These are phyloP conservation scores for Citrus sp. DNA, from an alignment of 345 rosid genomes.

Conservation along the genomic window DNA sequence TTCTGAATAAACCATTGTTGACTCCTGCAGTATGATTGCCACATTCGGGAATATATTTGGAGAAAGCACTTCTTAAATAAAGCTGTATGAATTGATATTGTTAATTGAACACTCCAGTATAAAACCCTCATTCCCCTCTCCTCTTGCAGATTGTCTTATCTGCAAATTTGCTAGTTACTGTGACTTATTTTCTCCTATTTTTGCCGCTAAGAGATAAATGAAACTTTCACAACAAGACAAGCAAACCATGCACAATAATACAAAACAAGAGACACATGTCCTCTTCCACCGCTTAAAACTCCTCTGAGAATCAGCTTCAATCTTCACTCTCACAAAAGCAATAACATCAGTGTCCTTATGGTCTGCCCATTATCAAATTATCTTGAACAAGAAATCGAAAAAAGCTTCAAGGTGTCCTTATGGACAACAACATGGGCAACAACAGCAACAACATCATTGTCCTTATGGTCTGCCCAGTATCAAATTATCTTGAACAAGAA, in stretches of 20 bases:
- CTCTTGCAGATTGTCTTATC: no score
- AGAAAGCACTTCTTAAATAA: not conserved
- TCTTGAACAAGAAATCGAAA: slow-evolving; percentile 45
- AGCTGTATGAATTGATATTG: no score
- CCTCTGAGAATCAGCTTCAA: not conserved
- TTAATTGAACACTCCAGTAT: no score
- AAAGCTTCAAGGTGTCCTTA: slow-evolving; percentile 32
- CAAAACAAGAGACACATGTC: not conserved
- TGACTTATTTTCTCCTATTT: not conserved
- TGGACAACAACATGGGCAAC: not conserved
- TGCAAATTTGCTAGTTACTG: no score
- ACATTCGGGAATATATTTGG: not conserved
- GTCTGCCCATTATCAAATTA: slow-evolving; percentile 50
- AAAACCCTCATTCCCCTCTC: no score
- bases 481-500: slow-evolving; percentile 55
- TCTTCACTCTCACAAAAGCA: not conserved
- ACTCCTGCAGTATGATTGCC: slow-evolving; percentile 40
- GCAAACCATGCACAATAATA: not conserved
- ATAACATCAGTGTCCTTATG: slow-evolving; percentile 49
- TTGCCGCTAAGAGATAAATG: no score
- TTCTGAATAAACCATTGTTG: slow-evolving; percentile 35
- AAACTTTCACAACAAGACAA: not conserved
- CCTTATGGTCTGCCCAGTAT: slow-evolving; percentile 64
- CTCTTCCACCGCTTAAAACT: not conserved
- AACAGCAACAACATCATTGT: slow-evolving; percentile 24